Conservation (phyloP, 116 monocot species). For the Cymodocea nodosa region DNA sequence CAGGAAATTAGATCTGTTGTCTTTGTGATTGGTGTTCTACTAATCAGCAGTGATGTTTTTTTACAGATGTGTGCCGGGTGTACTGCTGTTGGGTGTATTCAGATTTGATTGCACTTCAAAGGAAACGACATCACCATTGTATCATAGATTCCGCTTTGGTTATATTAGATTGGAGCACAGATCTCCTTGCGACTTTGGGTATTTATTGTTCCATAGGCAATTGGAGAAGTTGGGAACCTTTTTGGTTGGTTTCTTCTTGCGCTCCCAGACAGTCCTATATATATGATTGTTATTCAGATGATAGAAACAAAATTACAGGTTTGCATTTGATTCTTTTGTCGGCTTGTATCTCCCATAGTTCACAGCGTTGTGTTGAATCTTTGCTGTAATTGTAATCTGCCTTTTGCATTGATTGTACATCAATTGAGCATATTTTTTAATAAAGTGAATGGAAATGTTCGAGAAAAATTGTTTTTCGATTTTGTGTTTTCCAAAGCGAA, state of each 20-base stretch:
- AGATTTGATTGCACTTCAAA: not conserved
- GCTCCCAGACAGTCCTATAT: not conserved
- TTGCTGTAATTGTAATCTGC: no score
- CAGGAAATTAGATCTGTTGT: no score
- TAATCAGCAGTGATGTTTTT: no score
- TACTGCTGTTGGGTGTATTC: not conserved
- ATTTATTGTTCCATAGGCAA: not conserved
- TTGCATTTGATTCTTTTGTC: conserved; percentile 1
- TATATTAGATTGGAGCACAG: not conserved
- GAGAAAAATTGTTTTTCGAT: no score
- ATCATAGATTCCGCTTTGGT: not conserved
- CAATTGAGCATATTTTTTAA: no score
- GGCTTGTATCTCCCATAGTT: not conserved
- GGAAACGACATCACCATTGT: not conserved
- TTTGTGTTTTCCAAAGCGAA: no score
- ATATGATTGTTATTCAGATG: not conserved
- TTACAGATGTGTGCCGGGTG: not conserved
- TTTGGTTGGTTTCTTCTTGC: not conserved
- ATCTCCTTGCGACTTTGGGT: not conserved
- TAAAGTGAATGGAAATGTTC: no score
- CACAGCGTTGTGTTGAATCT: no score
- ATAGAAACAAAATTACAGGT: not conserved
- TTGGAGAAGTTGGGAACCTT: not conserved
- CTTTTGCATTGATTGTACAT: no score
- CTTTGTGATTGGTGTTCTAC: no score